Evolutionary conservation across 768 basidiomycete species (phyloP).

Genomic region (Macrolepiota albuminosa): DNA sequence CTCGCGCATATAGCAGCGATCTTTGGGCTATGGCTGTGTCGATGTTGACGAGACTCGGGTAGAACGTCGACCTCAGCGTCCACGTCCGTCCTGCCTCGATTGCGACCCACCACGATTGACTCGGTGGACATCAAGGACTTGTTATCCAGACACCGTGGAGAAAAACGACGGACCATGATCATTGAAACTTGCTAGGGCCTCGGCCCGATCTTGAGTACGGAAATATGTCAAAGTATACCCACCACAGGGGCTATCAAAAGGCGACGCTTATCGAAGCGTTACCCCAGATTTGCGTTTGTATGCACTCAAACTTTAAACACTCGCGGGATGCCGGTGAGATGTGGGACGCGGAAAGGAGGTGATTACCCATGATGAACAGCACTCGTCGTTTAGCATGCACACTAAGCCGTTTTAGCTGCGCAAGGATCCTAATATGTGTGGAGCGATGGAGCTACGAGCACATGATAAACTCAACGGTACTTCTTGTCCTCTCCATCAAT

Average conservation of each 20-base stretch:
- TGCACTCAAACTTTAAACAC: constrained; percentile 3
- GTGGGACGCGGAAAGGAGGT: background rate
- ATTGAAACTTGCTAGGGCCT: background rate
- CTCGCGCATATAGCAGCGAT: background rate
- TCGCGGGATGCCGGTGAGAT: background rate
- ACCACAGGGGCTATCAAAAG: constrained; percentile 5
- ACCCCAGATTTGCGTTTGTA: constrained; percentile 4
- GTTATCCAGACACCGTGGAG: background rate
- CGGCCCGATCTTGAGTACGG: background rate
- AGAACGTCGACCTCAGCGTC: background rate
- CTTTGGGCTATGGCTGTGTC: background rate
- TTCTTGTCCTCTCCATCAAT: constrained; percentile 17
- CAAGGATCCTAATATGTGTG: background rate
- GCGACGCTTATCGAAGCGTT: background rate
- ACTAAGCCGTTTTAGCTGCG: background rate
- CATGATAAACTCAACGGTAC: constrained; percentile 10
- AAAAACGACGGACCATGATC: constrained; percentile 6
- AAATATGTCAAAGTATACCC: background rate
- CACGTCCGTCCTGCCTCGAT: background rate
- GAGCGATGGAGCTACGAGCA: background rate
- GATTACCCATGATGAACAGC: constrained; percentile 4
- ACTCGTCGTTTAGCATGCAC: background rate
- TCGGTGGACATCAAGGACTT: background rate
- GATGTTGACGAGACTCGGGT: background rate
- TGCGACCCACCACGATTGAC: no score